A percentile compares a stretch with the other conserved stretches of the same genome.
Evolutionary conservation across 1,139 yeast species (phyloP).

Genomic region (Yamadazyma blattariae): DNA sequence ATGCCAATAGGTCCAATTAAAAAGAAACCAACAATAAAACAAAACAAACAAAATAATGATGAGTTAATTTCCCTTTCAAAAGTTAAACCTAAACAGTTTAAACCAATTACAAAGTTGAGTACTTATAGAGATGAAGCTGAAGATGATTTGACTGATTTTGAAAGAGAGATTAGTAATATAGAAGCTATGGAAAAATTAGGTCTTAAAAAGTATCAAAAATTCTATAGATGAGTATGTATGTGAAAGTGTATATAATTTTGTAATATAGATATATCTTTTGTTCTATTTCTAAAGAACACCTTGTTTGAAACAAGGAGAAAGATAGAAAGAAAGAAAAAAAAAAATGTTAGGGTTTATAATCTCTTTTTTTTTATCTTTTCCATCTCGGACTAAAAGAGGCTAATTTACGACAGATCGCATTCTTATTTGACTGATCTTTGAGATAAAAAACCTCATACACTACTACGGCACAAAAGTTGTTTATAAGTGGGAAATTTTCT

Average conservation of each 20-base stretch:
- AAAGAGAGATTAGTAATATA: slow-evolving; percentile 20
- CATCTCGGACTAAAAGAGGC: slow-evolving; percentile 2
- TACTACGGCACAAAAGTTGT: slow-evolving; percentile 1
- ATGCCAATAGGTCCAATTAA: neutral
- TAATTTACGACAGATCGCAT: slow-evolving; percentile 2
- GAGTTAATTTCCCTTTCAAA: slow-evolving; percentile 2
- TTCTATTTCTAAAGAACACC: no score
- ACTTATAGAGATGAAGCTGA: slow-evolving; percentile 5
- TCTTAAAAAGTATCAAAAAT: neutral
- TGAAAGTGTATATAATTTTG: slow-evolving; percentile 1
- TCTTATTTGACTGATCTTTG: slow-evolving; percentile 2
- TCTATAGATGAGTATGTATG: neutral
- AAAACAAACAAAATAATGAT: no score
- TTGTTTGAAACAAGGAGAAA: no score
- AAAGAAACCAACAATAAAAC: neutral
- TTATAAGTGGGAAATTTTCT: neutral
- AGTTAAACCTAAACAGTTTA: neutral
- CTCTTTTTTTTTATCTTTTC: slow-evolving; percentile 2
- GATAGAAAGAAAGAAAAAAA: no score
- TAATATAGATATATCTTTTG: neutral
- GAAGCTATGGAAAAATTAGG: slow-evolving; percentile 6
- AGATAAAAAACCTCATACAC: slow-evolving; percentile 1
- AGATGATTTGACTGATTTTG: slow-evolving; percentile 27
- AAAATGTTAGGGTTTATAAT: no score
- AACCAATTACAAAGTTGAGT: slow-evolving; percentile 1